phyloP scores from a whole-genome alignment of 257 asterid genomes.

The Verbascum thapsus region DNA sequence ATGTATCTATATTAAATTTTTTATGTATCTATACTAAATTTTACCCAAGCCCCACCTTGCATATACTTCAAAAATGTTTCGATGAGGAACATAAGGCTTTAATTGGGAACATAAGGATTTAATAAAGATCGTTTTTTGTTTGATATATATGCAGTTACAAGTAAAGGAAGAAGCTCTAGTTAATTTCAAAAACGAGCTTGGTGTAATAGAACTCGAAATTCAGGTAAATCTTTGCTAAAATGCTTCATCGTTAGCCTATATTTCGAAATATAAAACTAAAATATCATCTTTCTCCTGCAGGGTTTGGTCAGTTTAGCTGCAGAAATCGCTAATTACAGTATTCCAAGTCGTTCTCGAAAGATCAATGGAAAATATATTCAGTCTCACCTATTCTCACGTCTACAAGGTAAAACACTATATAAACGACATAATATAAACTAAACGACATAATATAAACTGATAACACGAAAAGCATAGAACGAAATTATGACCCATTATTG shows the following conservation, averaged over 20 bases:
- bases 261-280: constrained; percentile 11
- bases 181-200: constrained; percentile 68
- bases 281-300: constrained; percentile 39
- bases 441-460: background rate
- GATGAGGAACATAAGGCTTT: too few relatives aligned
- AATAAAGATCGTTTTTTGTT: too few relatives aligned
- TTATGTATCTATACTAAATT: too few relatives aligned
- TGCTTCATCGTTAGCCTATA: constrained; percentile 2
- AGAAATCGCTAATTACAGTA: constrained; percentile 62
- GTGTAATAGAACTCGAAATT: constrained; percentile 58
- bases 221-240: constrained; percentile 50
- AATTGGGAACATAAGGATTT: too few relatives aligned
- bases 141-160: constrained; percentile 54
- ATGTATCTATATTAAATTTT: too few relatives aligned
- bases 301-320: constrained; percentile 69
- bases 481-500: too few relatives aligned
- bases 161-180: constrained; percentile 62
- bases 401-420: constrained; percentile 51
- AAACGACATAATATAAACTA: background rate
- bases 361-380: constrained; percentile 85
- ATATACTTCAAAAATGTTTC: too few relatives aligned
- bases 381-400: constrained; percentile 69
- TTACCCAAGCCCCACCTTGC: too few relatives aligned
- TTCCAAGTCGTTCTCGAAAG: constrained; percentile 82
- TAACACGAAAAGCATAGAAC: background rate